A percentile compares a stretch with the other conserved stretches of the same genome.
These are phyloP conservation scores for Saccharomyces hybrid DNA, from an alignment of 1,139 yeast species.

Conservation along the genomic window DNA sequence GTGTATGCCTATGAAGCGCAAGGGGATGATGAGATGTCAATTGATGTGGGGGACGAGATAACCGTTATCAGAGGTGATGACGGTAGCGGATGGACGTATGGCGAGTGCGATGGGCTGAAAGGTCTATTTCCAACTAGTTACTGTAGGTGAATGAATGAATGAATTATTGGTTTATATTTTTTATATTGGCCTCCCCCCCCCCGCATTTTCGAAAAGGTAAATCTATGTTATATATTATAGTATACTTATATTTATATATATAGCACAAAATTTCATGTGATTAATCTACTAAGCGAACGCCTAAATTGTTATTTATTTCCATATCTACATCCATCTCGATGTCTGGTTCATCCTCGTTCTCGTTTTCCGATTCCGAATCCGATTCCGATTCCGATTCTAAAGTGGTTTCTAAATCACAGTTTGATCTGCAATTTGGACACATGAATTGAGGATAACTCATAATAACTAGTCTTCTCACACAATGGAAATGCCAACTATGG, in stretches of 20 bases:
- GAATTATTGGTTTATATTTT: no score
- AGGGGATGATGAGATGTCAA: slow-evolving; percentile 73
- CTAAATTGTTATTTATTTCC: slow-evolving; percentile 1
- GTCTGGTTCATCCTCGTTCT: neutral
- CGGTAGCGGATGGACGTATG: slow-evolving; percentile 96
- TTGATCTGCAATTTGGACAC: slow-evolving; percentile 91
- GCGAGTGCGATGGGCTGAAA: slow-evolving; percentile 62
- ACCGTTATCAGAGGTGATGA: slow-evolving; percentile 63
- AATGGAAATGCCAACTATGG: slow-evolving; percentile 95
- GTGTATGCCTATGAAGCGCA: slow-evolving; percentile 73
- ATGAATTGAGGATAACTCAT: slow-evolving; percentile 87
- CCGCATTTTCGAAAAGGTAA: no score
- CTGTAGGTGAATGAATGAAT: slow-evolving; percentile 18
- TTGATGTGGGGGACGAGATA: slow-evolving; percentile 72
- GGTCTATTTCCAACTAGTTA: slow-evolving; percentile 86
- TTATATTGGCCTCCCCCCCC: no score
- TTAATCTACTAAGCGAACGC: slow-evolving; percentile 7
- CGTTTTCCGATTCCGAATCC: no score
- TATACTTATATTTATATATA: no score
- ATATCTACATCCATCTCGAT: neutral
- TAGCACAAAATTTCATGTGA: slow-evolving; percentile 2
- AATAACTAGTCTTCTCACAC: slow-evolving; percentile 81
- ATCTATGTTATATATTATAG: no score
- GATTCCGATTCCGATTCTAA: slow-evolving; percentile 43
- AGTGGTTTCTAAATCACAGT: slow-evolving; percentile 89